A percentile compares a stretch with the other conserved stretches of the same genome.
phyloP scores from a whole-genome alignment of 208 protist species.

The Endotrypanum monterogeii region DNA sequence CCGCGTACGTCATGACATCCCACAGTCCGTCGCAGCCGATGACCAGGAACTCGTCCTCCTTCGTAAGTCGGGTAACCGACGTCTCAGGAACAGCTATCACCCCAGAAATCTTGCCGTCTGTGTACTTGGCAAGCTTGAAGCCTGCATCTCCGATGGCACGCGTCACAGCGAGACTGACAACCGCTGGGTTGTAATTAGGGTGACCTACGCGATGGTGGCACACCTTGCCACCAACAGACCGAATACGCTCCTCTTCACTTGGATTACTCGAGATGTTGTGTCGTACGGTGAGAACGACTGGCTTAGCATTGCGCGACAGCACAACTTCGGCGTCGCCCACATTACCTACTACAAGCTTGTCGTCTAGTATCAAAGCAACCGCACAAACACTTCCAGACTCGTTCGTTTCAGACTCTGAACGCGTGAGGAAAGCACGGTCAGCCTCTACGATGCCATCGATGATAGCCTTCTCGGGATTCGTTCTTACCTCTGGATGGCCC shows the following conservation, averaged over 20 bases:
- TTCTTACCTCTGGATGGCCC: constrained; percentile 57
- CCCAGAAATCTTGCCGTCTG: constrained; percentile 77
- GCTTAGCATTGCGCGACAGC: constrained; percentile 68
- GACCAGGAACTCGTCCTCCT: constrained; percentile 91
- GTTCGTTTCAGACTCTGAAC: constrained; percentile 73
- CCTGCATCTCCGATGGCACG: constrained; percentile 95
- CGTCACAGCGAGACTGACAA: constrained; percentile 91
- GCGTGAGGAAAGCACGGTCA: constrained; percentile 60
- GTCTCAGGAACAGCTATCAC: constrained; percentile 81
- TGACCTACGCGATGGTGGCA: constrained; percentile 94
- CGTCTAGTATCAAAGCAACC: constrained; percentile 82
- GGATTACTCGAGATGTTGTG: constrained; percentile 81
- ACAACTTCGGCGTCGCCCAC: constrained; percentile 90
- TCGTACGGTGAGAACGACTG: constrained; percentile 80
- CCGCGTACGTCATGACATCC: constrained; percentile 93
- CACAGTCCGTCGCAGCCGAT: constrained; percentile 94
- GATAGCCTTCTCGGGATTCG: constrained; percentile 73
- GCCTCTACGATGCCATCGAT: constrained; percentile 87
- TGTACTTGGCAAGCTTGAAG: constrained; percentile 89
- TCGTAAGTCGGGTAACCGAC: constrained; percentile 56
- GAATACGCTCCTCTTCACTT: constrained; percentile 85
- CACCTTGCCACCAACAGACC: constrained; percentile 84
- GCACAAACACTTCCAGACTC: constrained; percentile 87
- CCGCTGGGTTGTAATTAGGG: constrained; percentile 86
- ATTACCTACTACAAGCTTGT: constrained; percentile 86